Base-by-base conservation (phyloP, 352 stramenopile genomes). In the Hyaloperonospora arabidopsidis region DNA sequence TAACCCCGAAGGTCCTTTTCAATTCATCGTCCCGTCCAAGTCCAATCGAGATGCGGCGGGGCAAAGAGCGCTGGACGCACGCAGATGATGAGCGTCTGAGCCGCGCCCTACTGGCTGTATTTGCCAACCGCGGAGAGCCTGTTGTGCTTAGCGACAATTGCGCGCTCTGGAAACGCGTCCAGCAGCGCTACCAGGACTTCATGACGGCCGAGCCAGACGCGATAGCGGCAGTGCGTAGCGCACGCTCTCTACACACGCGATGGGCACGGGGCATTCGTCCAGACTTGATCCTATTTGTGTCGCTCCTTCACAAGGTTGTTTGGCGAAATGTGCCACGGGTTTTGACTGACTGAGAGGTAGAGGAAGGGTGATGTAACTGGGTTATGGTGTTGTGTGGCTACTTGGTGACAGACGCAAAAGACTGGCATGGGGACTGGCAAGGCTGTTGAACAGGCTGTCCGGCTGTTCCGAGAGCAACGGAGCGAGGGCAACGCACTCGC, bases 21-120 rank as follows among this genome's bases (percentile, higher is more conserved):
- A 4, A 32, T 32, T 8, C 8, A 8, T 32, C 25, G 25, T 8
- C 25, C 25, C 25, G 25, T 8, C 25, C 25, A 8, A 32, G 25
- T 8, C 25, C 25, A 32, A 4, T 32, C 25, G 25, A 32, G 25
- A 70, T 70, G 63, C 52, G 63, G 49, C 50, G 50, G 29, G 58
- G 53, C 32, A 70, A 70, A 22, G 53, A 70, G 18, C 63, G 63
- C 29, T 70, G 63, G 63, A 67, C 63, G 39, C 58, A 70, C 14
- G 63, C 49, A 22, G 63, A 70, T 49, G 63, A 70, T 43, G 54
- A 61, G 46, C 63, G 63, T 12, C 50, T 70, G 39, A 53, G 53
- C 17, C 58, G 54, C 22, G 63, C 63, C 12, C 23, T 70, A 28
- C 54, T 70, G 35, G 53, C 39, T 12, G 63, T 70, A 40, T 70